phyloP scores from a whole-genome alignment of 495 filamentous ascomycete species.

The Penicillium atrosanguineum region DNA sequence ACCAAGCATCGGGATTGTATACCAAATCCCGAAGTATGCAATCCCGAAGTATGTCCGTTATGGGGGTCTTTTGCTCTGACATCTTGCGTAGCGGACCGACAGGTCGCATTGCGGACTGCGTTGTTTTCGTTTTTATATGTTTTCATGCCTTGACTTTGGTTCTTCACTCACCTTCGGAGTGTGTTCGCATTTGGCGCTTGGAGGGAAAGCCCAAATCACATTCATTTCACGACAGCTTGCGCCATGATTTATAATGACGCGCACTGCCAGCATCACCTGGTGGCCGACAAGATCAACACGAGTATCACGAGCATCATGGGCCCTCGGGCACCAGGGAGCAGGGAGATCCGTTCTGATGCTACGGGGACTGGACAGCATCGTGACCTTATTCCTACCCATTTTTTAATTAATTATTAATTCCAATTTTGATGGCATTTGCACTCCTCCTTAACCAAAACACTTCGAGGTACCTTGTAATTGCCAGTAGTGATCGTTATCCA shows the following conservation, averaged over 20 bases:
- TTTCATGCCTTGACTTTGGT: neutral
- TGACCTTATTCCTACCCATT: constrained; percentile 12
- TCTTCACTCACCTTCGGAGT: neutral
- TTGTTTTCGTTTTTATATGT: constrained; percentile 1
- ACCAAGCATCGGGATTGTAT: neutral
- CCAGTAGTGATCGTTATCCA: neutral
- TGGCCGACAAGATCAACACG: constrained; percentile 16
- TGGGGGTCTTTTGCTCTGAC: neutral
- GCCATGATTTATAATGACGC: constrained; percentile 13
- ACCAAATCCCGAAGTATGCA: no score
- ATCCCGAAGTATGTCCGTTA: neutral
- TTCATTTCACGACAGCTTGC: constrained; percentile 6
- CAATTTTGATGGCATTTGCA: constrained; percentile 5
- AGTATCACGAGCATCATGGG: constrained; percentile 16
- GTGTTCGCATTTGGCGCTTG: constrained; percentile 8
- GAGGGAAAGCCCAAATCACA: constrained; percentile 3
- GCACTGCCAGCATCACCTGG: constrained; percentile 1
- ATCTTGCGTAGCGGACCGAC: neutral
- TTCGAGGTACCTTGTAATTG: neutral
- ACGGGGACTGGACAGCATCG: neutral
- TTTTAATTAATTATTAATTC: constrained; percentile 15
- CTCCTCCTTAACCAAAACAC: neutral
- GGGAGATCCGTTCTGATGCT: neutral
- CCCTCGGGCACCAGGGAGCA: neutral
- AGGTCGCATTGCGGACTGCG: neutral